Evolutionary conservation across 1,284 basidiomycete genomes (phyloP).

Genomic region (Jaminaea rosea): DNA sequence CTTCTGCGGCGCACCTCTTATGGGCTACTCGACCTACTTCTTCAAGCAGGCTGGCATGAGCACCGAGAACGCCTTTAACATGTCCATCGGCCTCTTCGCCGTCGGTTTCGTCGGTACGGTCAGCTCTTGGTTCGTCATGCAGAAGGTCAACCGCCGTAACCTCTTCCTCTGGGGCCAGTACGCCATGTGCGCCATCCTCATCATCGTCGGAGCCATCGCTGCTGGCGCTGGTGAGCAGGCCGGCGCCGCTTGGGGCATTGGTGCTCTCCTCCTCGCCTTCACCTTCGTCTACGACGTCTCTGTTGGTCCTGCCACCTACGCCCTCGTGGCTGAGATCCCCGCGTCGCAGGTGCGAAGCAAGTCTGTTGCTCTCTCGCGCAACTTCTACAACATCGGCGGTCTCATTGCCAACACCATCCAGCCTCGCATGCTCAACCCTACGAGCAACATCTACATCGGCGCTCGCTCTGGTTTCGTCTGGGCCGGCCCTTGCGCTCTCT

Average conservation of each 20-base stretch:
- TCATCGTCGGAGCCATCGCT: slow-evolving; percentile 51
- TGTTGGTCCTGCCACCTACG: slow-evolving; percentile 49
- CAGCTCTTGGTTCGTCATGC: slow-evolving; percentile 49
- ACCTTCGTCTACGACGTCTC: slow-evolving; percentile 49
- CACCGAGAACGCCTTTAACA: slow-evolving; percentile 46
- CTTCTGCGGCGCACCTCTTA: slow-evolving; percentile 42
- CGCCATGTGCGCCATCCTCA: slow-evolving; percentile 49
- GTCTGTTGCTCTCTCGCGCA: slow-evolving; percentile 53
- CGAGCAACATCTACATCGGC: slow-evolving; percentile 50
- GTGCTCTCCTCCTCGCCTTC: slow-evolving; percentile 50
- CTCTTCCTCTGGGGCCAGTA: slow-evolving; percentile 52
- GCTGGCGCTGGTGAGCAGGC: slow-evolving; percentile 39
- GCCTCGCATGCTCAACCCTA: slow-evolving; percentile 50
- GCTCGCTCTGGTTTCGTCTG: slow-evolving; percentile 49
- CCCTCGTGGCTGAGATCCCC: slow-evolving; percentile 51
- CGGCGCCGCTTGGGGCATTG: slow-evolving; percentile 46
- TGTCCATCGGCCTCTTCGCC: slow-evolving; percentile 48
- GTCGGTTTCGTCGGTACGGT: slow-evolving; percentile 48
- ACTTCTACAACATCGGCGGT: slow-evolving; percentile 47
- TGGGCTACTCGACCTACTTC: slow-evolving; percentile 47
- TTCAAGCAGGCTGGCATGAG: slow-evolving; percentile 50
- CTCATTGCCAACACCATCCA: slow-evolving; percentile 49
- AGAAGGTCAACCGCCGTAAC: slow-evolving; percentile 48
- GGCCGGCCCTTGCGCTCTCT: slow-evolving; percentile 46
- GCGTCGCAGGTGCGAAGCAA: slow-evolving; percentile 52